These are phyloP conservation scores for Pseudohyphozyma bogoriensis DNA, from an alignment of 768 basidiomycete genomes.

Conservation along the genomic window DNA sequence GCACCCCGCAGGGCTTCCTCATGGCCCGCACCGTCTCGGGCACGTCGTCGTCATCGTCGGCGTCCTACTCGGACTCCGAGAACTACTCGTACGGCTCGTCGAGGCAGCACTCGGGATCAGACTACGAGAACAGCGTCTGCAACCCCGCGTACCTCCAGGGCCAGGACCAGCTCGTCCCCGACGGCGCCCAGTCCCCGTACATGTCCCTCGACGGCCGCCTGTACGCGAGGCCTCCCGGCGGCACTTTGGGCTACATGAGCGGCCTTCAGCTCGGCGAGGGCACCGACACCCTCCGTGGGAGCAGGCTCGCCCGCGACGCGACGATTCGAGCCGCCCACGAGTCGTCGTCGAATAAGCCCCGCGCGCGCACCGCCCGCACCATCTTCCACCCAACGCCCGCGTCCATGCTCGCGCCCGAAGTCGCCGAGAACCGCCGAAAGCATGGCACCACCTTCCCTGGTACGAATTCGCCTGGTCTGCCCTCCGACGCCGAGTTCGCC, in stretches of 20 bases:
- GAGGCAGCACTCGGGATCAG: not conserved
- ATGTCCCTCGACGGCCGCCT: too few relatives aligned
- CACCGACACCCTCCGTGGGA: not conserved
- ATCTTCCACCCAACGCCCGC: constrained; percentile 22
- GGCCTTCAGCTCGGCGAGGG: constrained; percentile 4
- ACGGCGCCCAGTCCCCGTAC: too few relatives aligned
- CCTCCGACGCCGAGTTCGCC: constrained; percentile 8
- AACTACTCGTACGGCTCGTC: not conserved
- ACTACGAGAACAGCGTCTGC: not conserved
- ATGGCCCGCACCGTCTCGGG: constrained; percentile 14
- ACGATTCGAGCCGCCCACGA: not conserved
- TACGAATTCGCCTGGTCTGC: constrained; percentile 6
- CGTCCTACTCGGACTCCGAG: not conserved
- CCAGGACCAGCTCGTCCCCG: not conserved
- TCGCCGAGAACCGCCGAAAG: not conserved
- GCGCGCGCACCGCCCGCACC: not conserved
- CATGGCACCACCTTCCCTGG: constrained; percentile 11
- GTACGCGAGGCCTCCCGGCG: constrained; percentile 3
- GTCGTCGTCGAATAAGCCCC: not conserved
- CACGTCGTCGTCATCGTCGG: constrained; percentile 1
- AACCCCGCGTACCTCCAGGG: not conserved
- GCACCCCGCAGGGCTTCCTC: not conserved
- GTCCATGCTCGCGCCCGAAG: constrained; percentile 20
- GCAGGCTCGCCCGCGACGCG: not conserved
- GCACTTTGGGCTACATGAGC: too few relatives aligned